Conservation (phyloP, 495 filamentous ascomycete species). For the Penicillium steckii region DNA sequence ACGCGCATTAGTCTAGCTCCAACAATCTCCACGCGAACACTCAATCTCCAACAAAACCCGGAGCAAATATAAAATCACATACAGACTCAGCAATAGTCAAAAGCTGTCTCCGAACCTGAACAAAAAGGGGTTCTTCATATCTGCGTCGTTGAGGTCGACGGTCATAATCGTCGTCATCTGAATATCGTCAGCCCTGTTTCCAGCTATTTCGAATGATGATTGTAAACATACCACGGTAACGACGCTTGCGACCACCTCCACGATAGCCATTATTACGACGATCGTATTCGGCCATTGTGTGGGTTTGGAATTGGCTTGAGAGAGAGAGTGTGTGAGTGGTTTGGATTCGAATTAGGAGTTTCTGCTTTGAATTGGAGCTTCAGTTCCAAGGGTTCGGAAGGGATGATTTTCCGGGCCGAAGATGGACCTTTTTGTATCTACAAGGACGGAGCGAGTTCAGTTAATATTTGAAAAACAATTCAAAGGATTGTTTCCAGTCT, state of each 20-base stretch:
- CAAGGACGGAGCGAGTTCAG: too few relatives aligned
- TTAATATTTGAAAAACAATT: too few relatives aligned
- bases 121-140: conserved; percentile 74
- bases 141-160: conserved; percentile 71
- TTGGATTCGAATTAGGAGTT: neutral
- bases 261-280: conserved; percentile 51
- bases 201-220: neutral
- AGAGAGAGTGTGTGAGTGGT: too few relatives aligned
- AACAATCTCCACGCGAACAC: too few relatives aligned
- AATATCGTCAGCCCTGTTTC: conserved; percentile 8
- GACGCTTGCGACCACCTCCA: conserved; percentile 66
- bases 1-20: conserved; percentile 11
- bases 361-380: conserved; percentile 5
- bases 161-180: conserved; percentile 76
- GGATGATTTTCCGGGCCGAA: conserved; percentile 12
- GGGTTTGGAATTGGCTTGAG: neutral
- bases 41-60: too few relatives aligned
- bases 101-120: conserved; percentile 76
- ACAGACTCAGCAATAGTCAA: conserved; percentile 83
- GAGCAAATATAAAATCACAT: conserved; percentile 21
- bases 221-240: conserved; percentile 54
- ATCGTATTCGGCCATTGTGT: conserved; percentile 72
- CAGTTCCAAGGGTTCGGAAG: conserved; percentile 11
- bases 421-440: too few relatives aligned
- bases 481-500: too few relatives aligned